Conservation (phyloP, 192 early-diverging fungal species). For the Thamnidium elegans region DNA sequence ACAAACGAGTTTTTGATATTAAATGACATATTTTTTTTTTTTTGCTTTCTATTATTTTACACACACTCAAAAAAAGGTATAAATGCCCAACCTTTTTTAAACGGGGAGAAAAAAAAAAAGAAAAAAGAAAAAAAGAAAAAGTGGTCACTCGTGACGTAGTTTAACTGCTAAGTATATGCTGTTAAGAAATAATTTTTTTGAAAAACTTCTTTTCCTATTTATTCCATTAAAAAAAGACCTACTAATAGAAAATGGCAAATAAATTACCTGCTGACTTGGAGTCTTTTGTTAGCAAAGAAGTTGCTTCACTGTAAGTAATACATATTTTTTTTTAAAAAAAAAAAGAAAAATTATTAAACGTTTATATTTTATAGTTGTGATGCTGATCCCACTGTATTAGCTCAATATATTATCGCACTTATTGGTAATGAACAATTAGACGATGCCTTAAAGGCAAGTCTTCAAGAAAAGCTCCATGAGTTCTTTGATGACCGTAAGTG, state of each 20-base stretch:
- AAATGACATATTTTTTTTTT: conserved; percentile 14
- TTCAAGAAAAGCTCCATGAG: conserved; percentile 67
- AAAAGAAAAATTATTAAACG: not conserved
- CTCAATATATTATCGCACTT: conserved; percentile 79
- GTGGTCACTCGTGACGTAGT: not conserved
- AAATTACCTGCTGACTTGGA: conserved; percentile 14
- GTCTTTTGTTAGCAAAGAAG: conserved; percentile 19
- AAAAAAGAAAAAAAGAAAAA: not conserved
- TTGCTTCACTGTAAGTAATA: conserved; percentile 17
- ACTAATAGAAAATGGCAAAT: not conserved
- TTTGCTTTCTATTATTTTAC: too few species aligned
- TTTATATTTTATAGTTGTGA: conserved; percentile 42
- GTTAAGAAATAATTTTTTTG: too few species aligned
- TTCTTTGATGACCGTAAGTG: conserved; percentile 70
- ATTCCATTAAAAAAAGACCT: not conserved
- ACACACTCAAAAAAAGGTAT: too few species aligned
- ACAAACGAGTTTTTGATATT: conserved; percentile 34
- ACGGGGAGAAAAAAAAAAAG: not conserved
- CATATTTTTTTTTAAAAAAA: not conserved
- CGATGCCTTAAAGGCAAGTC: conserved; percentile 53
- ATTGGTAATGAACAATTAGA: conserved; percentile 63
- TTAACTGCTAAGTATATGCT: too few species aligned
- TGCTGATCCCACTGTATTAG: conserved; percentile 70
- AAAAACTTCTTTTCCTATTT: not conserved
- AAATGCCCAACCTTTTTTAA: too few species aligned